Base-by-base conservation (phyloP, 2,329 filamentous ascomycete species). In the Rutstroemia sp. region DNA sequence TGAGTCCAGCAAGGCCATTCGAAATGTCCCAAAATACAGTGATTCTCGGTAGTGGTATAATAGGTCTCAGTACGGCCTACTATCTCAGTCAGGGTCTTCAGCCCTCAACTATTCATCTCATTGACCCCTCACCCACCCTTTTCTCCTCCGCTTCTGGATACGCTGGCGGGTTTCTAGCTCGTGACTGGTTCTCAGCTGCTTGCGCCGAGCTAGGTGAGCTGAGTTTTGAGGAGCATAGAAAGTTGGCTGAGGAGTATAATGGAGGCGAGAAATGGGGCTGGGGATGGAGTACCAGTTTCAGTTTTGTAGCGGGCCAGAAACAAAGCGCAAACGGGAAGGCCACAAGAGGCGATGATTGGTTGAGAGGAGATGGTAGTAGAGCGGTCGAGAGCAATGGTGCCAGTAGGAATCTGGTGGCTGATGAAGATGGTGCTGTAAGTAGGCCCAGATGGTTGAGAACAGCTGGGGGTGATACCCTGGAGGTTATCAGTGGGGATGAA, bases 131-230 rank as follows among this genome's bases (percentile, higher is more conserved):
- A 4, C 69, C 75, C 0, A 69, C 81, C 60, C 77, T 92, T 34
- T 90, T 92, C 70, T 78, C 81, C 10, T 88, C 85, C 30, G 87
- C 88, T 0, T 91, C 86, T 2, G 87, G 88, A 1, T 84, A 81
- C 62, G 86, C 87, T 0, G 89, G 79, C 18, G 88, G 88, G 0
- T 92, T 92, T 65, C 67, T 92, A n/a, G 48, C 56, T 44, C 41
- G 41, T 12, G 56, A 58, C 41, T 58, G 52, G 56, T 58, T 58
- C 27, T 12, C 52, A 7, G 73, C 80, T 0, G 73, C 77, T 1
- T 72, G 82, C 5, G 75, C 80, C 0, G 73, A 77, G 0, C 75
- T 92, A 1, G 88, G 82, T 7, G 77, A 76, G 0, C 74, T 92
- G 12, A 88, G 85, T 42, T 92, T 88, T 66, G 77, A 78, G 4